These are phyloP conservation scores for Sugiyamaella japonica DNA, from an alignment of 1,139 yeast species.

Conservation along the genomic window DNA sequence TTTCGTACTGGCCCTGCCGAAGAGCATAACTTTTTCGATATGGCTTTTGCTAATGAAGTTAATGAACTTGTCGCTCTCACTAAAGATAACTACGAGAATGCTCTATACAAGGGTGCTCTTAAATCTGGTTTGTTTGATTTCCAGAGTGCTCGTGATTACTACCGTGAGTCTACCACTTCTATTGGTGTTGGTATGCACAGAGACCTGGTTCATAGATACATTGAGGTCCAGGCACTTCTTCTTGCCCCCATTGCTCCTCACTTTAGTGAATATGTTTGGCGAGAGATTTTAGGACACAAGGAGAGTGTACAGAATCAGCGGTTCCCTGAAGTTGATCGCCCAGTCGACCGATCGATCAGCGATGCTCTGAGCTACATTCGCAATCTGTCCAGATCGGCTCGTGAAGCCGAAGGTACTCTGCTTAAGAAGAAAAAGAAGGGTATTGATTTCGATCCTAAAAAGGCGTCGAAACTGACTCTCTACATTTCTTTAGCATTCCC, in stretches of 20 bases:
- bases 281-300: constrained; percentile 65
- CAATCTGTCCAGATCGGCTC: constrained; percentile 72
- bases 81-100: constrained; percentile 62
- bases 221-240: constrained; percentile 80
- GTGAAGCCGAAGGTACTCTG: constrained; percentile 89
- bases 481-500: constrained; percentile 85
- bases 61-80: constrained; percentile 75
- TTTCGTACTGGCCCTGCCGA: constrained; percentile 68
- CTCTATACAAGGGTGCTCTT: constrained; percentile 85
- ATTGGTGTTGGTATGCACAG: constrained; percentile 68
- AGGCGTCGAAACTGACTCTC: constrained; percentile 71
- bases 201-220: constrained; percentile 76
- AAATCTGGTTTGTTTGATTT: constrained; percentile 90
- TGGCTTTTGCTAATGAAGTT: constrained; percentile 93
- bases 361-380: constrained; percentile 81
- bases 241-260: constrained; percentile 96
- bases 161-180: constrained; percentile 74
- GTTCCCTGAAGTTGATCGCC: constrained; percentile 75
- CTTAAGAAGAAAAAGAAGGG: constrained; percentile 76
- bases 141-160: constrained; percentile 93
- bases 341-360: constrained; percentile 58
- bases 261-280: constrained; percentile 85
- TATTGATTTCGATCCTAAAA: constrained; percentile 66
- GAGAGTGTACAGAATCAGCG: constrained; percentile 65
- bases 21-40: constrained; percentile 66